These are phyloP conservation scores for Amanita muscaria DNA, from an alignment of 768 basidiomycete genomes.

Conservation along the genomic window DNA sequence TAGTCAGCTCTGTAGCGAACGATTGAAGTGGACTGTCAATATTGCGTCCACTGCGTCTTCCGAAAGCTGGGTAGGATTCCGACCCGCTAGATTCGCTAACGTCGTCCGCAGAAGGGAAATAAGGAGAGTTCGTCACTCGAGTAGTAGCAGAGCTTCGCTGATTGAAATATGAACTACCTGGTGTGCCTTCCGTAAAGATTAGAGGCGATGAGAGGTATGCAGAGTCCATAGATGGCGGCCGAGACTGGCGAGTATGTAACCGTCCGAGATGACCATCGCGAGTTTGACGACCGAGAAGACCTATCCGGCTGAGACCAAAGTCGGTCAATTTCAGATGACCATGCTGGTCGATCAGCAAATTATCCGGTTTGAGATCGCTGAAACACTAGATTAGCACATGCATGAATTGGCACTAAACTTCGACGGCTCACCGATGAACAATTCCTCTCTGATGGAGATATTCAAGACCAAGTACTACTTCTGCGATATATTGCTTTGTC, in stretches of 20 bases:
- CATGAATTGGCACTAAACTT: slow-evolving; percentile 6
- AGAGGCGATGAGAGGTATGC: slow-evolving; percentile 73
- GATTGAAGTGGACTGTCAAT: slow-evolving; percentile 79
- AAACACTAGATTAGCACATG: slow-evolving; percentile 9
- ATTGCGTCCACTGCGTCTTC: slow-evolving; percentile 36
- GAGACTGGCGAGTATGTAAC: slow-evolving; percentile 52
- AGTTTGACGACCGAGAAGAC: slow-evolving; percentile 95
- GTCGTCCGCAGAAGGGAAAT: slow-evolving; percentile 69
- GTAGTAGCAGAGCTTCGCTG: slow-evolving; percentile 53
- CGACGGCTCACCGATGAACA: slow-evolving; percentile 77
- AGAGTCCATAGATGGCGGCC: slow-evolving; percentile 77
- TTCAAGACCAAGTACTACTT: slow-evolving; percentile 90
- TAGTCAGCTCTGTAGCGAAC: slow-evolving; percentile 79
- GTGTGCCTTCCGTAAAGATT: slow-evolving; percentile 39
- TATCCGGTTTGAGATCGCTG: slow-evolving; percentile 97
- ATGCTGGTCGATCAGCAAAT: slow-evolving; percentile 91
- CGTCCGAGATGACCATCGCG: slow-evolving; percentile 52
- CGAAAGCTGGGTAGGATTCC: slow-evolving; percentile 55
- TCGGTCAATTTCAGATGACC: slow-evolving; percentile 98
- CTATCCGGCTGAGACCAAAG: slow-evolving; percentile 94
- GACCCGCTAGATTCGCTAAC: slow-evolving; percentile 82
- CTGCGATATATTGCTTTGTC: slow-evolving; percentile 94
- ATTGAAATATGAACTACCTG: slow-evolving; percentile 57
- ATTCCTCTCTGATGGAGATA: slow-evolving; percentile 94
- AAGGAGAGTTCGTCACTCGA: slow-evolving; percentile 56